phyloP scores from a whole-genome alignment of 345 rosid species.

The Camelina hispida region DNA sequence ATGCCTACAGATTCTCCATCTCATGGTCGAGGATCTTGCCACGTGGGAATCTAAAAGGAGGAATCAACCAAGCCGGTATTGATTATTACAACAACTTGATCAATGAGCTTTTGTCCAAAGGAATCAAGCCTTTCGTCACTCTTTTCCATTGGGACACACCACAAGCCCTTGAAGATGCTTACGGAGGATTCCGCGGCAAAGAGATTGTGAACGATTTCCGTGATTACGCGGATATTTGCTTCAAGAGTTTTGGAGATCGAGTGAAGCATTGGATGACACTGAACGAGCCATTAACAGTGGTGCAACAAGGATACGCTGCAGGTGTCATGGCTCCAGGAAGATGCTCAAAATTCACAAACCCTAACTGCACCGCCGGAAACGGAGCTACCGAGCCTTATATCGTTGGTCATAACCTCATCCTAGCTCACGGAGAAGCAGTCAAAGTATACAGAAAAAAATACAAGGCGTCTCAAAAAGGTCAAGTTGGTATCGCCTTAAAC shows the following conservation, averaged over 20 bases:
- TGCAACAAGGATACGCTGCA: conserved; percentile 1
- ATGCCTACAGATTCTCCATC: conserved; percentile 4
- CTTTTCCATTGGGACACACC: conserved; percentile 20
- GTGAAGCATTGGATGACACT: conserved; percentile 7
- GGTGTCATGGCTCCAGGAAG: conserved; percentile 18
- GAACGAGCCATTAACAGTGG: conserved; percentile 10
- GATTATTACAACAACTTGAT: conserved; percentile 14
- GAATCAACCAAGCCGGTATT: conserved; percentile 13
- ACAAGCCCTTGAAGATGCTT: conserved; percentile 14
- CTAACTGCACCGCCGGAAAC: conserved; percentile 1
- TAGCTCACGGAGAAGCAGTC: conserved; percentile 12
- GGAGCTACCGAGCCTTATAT: conserved; percentile 16
- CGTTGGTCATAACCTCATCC: conserved; percentile 6
- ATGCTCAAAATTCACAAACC: conserved; percentile 17
- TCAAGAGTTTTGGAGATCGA: conserved; percentile 12
- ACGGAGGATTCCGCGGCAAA: not conserved
- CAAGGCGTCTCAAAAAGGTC: not conserved
- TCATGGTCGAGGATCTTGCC: conserved; percentile 21
- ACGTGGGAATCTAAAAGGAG: not conserved
- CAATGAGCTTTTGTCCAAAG: conserved; percentile 25
- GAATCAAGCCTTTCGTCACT: conserved; percentile 3
- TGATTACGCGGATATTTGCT: not conserved
- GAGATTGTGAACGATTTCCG: conserved; percentile 10
- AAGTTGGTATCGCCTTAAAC: conserved; percentile 12
- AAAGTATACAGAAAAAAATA: not conserved